Base-by-base conservation (phyloP, 306 rosid species). In the Castanea mollissima region DNA sequence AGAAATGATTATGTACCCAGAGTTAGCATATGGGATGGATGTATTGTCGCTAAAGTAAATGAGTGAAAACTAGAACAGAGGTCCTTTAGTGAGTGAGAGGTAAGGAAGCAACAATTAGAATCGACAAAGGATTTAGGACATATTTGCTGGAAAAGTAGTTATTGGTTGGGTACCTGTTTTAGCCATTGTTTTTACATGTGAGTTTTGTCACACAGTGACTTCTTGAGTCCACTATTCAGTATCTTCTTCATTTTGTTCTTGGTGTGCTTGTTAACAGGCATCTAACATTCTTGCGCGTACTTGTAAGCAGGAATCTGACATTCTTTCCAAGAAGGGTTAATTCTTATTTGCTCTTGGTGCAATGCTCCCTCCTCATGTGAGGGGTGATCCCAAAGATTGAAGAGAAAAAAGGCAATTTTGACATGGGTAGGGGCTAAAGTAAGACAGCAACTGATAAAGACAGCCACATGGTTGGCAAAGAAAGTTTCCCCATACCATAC, bases 401-500 rank as follows among this genome's bases (percentile, higher is more conserved):
- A 0, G 21, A 21, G 7, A 11, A 49, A 21, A 23, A 41, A 41
- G 46, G 59, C 23, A 71, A 25, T 71, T 32, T 32, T 78, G 55
- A 69, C 65, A 31, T 23, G 46, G 31, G 78, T 57, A 76, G 74
- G 49, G 19, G 55, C 18, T 32, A 46, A 73, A 56, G 59, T 56
- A 29, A 6, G 18, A 35, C 5, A 55, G 31, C 10, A 25, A 19
- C 52, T 59, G 69, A 46, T 62, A 55, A 72, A 12, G 23, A 78
- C n/a, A 32, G 55, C 4, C 80, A 64, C 76, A 75, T 71, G 70
- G 38, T 62, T 70, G 74, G 54, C 73, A 70, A 69, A 73, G 59
- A 32, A 57, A 60, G 25, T 25, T 34, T 20, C 15, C 12, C 12
- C 10, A 20, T 5, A 18, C 63, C 63, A 21, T 57, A 19, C 63